Evolutionary conservation across 2,329 filamentous ascomycete species (phyloP).

Genomic region (Alternaria gansuensis): DNA sequence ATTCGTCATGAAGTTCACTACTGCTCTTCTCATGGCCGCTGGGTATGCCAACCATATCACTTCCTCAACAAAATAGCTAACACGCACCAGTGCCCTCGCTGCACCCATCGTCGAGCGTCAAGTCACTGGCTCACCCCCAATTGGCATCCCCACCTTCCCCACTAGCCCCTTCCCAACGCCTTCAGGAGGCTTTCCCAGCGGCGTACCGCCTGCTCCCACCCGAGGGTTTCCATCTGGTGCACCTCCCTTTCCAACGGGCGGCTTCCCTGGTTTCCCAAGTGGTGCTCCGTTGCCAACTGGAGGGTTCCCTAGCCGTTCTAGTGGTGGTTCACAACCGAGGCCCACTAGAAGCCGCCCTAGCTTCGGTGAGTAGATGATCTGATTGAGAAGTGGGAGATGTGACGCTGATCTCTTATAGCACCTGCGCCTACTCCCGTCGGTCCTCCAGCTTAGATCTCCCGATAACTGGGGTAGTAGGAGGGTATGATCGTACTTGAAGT

Average conservation of each 20-base stretch:
- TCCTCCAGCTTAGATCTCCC: not conserved
- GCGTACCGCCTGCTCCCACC: constrained; percentile 5
- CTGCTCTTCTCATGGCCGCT: constrained; percentile 21
- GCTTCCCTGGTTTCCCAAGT: constrained; percentile 1
- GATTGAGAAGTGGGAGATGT: not conserved
- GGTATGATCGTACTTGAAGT: not conserved
- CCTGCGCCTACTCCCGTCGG: constrained; percentile 4
- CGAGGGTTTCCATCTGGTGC: constrained; percentile 11
- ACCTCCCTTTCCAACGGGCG: constrained; percentile 8
- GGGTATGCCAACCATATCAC: constrained; percentile 11
- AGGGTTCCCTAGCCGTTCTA: constrained; percentile 13
- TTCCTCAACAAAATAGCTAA: constrained; percentile 3
- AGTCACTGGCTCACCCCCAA: constrained; percentile 4
- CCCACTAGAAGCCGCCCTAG: constrained; percentile 3
- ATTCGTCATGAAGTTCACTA: constrained; percentile 22
- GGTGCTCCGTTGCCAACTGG: constrained; percentile 12
- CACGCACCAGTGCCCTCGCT: constrained; percentile 22
- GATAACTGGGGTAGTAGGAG: not conserved
- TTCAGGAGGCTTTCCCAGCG: constrained; percentile 11
- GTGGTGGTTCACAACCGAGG: constrained; percentile 2
- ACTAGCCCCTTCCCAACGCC: constrained; percentile 5
- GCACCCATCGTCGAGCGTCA: constrained; percentile 22
- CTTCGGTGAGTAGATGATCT: not conserved
- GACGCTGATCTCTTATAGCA: constrained; percentile 5
- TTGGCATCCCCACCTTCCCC: constrained; percentile 9